A percentile compares a stretch with the other conserved stretches of the same genome.
phyloP scores from a whole-genome alignment of 805 yeast species.

The Wickerhamiella cacticola region DNA sequence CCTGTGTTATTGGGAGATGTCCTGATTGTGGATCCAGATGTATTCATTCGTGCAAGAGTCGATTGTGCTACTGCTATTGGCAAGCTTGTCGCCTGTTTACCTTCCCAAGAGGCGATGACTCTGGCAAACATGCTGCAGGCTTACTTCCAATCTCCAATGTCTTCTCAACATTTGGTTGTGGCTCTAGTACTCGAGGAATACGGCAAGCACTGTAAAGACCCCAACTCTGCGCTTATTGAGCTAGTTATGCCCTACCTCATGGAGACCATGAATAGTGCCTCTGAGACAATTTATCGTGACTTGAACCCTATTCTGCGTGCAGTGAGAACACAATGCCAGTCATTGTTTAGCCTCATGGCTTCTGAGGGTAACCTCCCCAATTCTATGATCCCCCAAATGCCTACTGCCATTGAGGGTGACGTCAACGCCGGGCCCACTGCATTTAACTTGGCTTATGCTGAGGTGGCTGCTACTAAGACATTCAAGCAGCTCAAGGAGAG shows the following conservation, averaged over 20 bases:
- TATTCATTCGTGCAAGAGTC: slow-evolving; percentile 60
- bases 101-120: neutral
- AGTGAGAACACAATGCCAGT: slow-evolving; percentile 76
- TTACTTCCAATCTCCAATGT: slow-evolving; percentile 48
- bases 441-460: slow-evolving; percentile 68
- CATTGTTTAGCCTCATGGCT: slow-evolving; percentile 63
- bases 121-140: slow-evolving; percentile 19
- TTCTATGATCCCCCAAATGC: slow-evolving; percentile 63
- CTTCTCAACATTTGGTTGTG: slow-evolving; percentile 68
- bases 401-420: slow-evolving; percentile 89
- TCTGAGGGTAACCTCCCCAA: slow-evolving; percentile 64
- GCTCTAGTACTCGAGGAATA: slow-evolving; percentile 62
- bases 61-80: slow-evolving; percentile 72
- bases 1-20: slow-evolving; percentile 89
- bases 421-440: slow-evolving; percentile 90
- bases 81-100: slow-evolving; percentile 25
- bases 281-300: slow-evolving; percentile 45
- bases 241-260: slow-evolving; percentile 5
- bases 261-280: slow-evolving; percentile 22
- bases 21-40: slow-evolving; percentile 64
- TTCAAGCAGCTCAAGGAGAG: slow-evolving; percentile 52
- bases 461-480: slow-evolving; percentile 49
- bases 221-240: neutral
- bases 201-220: slow-evolving; percentile 18
- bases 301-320: slow-evolving; percentile 76